Conservation (phyloP, 257 asterid species). For the Eucommia ulmoides region DNA sequence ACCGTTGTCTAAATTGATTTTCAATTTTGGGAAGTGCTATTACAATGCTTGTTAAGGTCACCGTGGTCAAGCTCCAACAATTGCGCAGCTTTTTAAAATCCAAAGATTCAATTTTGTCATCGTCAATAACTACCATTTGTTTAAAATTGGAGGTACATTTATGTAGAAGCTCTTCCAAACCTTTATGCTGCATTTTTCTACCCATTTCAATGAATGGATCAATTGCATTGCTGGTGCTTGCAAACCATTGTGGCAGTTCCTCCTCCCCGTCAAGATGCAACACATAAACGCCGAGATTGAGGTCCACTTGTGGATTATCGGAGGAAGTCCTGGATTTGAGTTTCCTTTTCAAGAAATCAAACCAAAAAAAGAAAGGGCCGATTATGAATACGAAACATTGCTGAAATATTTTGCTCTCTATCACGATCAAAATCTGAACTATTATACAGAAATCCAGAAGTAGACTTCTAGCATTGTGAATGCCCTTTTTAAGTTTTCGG, state of each 20-base stretch:
- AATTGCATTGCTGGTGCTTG: background rate
- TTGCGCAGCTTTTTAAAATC: background rate
- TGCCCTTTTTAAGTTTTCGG: too few species aligned
- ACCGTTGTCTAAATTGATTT: background rate
- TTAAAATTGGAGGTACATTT: background rate
- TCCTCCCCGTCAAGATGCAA: background rate
- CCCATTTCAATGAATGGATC: background rate
- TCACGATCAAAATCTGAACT: background rate
- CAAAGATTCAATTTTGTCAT: background rate
- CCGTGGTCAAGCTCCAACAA: constrained; percentile 12
- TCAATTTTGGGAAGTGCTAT: constrained; percentile 18
- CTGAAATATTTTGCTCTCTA: background rate
- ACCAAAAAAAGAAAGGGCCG: background rate
- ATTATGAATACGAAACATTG: background rate
- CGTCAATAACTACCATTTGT: background rate
- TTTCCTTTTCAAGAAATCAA: too few species aligned
- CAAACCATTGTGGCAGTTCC: background rate
- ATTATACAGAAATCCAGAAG: background rate
- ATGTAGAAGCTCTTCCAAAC: background rate
- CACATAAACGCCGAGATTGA: too few species aligned
- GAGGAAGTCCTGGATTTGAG: background rate
- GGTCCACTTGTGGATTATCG: background rate
- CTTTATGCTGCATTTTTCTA: background rate
- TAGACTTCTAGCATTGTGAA: background rate
- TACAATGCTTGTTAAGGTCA: constrained; percentile 23